Evolutionary conservation across 2,329 filamentous ascomycete genomes (phyloP).

Genomic region (Leptographium radiaticola): DNA sequence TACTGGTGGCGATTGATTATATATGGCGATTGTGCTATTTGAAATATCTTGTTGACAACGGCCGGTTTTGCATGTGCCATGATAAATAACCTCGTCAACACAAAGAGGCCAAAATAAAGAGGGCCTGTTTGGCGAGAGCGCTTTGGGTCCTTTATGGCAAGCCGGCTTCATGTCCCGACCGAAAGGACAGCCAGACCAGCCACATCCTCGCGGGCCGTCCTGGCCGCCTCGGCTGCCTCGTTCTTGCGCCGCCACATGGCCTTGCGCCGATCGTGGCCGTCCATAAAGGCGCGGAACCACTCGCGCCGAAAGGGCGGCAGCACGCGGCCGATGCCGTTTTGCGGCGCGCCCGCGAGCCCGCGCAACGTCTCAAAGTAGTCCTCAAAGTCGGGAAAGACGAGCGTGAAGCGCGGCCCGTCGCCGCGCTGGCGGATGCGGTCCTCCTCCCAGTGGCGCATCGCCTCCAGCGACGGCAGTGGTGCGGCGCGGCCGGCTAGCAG

Average conservation of each 20-base stretch:
- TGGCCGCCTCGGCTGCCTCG: neutral
- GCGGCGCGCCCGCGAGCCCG: constrained; percentile 29
- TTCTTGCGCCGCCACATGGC: constrained; percentile 7
- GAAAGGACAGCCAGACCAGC: no score
- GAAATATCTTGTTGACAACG: no score
- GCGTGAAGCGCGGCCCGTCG: constrained; percentile 42
- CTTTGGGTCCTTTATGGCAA: no score
- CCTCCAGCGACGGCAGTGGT: constrained; percentile 31
- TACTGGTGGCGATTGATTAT: no score
- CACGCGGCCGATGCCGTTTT: neutral
- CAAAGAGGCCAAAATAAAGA: no score
- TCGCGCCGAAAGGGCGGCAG: constrained; percentile 3
- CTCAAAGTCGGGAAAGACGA: constrained; percentile 49
- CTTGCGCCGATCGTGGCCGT: constrained; percentile 8
- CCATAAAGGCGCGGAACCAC: constrained; percentile 7
- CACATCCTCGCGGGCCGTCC: no score
- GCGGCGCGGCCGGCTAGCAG: constrained; percentile 39
- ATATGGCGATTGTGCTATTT: no score
- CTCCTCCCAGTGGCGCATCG: constrained; percentile 42
- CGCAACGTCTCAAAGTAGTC: constrained; percentile 49
- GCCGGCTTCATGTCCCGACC: no score
- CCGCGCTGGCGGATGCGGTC: constrained; percentile 39
- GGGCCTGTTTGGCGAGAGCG: no score
- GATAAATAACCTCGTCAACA: no score
- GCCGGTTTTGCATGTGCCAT: no score